Base-by-base conservation (phyloP, 2,329 filamentous ascomycete species). In the Calonectria multiphialidica region DNA sequence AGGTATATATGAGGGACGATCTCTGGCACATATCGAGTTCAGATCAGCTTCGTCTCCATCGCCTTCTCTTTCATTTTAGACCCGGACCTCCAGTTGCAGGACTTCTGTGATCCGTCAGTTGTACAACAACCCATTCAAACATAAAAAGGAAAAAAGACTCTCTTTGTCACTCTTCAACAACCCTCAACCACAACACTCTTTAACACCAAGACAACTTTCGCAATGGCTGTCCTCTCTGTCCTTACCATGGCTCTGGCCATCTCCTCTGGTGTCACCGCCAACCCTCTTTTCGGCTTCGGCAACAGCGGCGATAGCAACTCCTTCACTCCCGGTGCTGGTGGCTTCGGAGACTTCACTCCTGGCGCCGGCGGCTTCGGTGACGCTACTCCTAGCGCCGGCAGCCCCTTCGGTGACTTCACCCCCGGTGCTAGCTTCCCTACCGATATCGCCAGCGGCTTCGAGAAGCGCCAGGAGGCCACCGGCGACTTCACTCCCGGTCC, bases 181-280 rank as follows among this genome's bases (percentile, higher is more conserved):
- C n/a, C 5, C 28, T 8, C 33, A 44, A 70, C n/a, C n/a, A n/a
- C 63, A 50, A 70, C 67, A 64, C 49, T 59, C 53, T 25, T 59
- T 28, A 25, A 59, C 35, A 59, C 23, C 53, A 16, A 16, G 13
- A 40, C 35, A 59, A 42, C 53, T 40, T 57, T 67, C 75, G 72
- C 69, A 75, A 80, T 80, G 78, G 64, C 78, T 72, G 76, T 79
- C 64, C 73, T 80, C 28, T 78, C 78, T 62, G 62, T 76, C 47
- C 42, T 82, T 70, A 76, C 76, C 9, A 67, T 80, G 70, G 73
- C 78, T 40, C 68, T 82, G 68, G 80, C 78, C 75, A 65, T 80
- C 44, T 76, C 73, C 15, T 75, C 72, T 23, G 71, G 70, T 35
- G 79, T 73, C 10, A 28, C 55, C 25, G 69, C 33, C 62, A 77